A percentile compares a stretch with the other conserved stretches of the same genome.
phyloP scores from a whole-genome alignment of 2,329 filamentous ascomycete species.

The Botryotinia narcissicola region DNA sequence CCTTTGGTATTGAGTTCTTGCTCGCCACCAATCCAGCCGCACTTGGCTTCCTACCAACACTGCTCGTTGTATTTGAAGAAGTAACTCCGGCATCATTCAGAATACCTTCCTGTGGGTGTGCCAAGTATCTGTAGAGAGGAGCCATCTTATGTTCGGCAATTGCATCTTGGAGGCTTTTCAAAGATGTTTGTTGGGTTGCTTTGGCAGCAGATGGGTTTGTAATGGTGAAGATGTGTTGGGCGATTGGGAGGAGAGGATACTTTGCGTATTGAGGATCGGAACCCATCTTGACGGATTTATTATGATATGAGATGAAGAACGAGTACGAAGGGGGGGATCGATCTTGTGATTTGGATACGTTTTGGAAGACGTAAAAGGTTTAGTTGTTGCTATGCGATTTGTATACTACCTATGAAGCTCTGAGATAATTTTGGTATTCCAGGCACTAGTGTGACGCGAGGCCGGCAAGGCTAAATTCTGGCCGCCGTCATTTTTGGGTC shows the following conservation, averaged over 20 bases:
- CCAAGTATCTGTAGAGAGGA: constrained; percentile 79
- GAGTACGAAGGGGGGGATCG: background rate
- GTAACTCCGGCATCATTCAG: constrained; percentile 52
- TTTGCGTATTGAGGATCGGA: constrained; percentile 83
- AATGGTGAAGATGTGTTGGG: constrained; percentile 83
- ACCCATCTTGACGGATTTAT: constrained; percentile 52
- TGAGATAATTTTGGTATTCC: constrained; percentile 18
- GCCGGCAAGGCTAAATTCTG: constrained; percentile 21
- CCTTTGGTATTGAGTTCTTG: constrained; percentile 60
- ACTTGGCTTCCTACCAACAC: constrained; percentile 65
- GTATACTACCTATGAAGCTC: constrained; percentile 29
- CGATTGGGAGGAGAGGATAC: constrained; percentile 76
- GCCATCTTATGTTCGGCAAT: constrained; percentile 85
- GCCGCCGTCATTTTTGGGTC: constrained; percentile 6
- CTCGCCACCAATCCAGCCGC: constrained; percentile 73
- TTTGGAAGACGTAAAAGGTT: constrained; percentile 10
- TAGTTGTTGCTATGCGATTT: constrained; percentile 20
- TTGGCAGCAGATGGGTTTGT: constrained; percentile 73
- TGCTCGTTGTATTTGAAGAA: constrained; percentile 44
- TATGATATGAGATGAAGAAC: background rate
- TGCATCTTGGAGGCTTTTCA: constrained; percentile 75
- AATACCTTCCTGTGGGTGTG: constrained; percentile 68
- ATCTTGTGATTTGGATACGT: background rate
- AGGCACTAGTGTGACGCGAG: constrained; percentile 37
- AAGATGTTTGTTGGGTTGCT: constrained; percentile 64